A percentile compares a stretch with the other conserved stretches of the same genome.
Conservation (phyloP, 2,329 filamentous ascomycete species). For the Podosphaera aphanis region DNA sequence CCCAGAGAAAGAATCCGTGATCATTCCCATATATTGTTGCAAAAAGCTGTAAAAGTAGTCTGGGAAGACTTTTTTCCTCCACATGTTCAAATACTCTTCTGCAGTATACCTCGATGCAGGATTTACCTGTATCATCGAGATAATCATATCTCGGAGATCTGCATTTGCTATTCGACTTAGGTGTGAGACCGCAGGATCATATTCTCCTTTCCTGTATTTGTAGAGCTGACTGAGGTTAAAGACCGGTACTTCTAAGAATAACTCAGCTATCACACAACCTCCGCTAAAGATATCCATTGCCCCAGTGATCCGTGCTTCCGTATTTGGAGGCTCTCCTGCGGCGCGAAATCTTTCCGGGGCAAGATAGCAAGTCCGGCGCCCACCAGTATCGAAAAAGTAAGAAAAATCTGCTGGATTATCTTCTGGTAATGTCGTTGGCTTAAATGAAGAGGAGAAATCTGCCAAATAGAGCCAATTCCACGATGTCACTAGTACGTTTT, state of each 20-base stretch:
- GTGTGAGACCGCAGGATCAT: constrained; percentile 62
- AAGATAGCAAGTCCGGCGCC: constrained; percentile 76
- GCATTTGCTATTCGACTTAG: constrained; percentile 70
- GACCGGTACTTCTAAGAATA: constrained; percentile 88
- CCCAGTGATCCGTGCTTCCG: constrained; percentile 49
- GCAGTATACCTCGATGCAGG: constrained; percentile 81
- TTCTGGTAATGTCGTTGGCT: constrained; percentile 78
- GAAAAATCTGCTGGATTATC: constrained; percentile 95
- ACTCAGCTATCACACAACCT: constrained; percentile 86
- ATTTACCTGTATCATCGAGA: constrained; percentile 89
- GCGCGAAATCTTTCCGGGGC: constrained; percentile 80
- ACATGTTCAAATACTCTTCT: constrained; percentile 82
- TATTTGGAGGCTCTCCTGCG: constrained; percentile 38
- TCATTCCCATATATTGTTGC: constrained; percentile 90
- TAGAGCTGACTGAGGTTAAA: constrained; percentile 93
- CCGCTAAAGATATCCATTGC: constrained; percentile 98
- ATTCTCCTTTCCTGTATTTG: constrained; percentile 80
- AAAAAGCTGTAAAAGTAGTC: constrained; percentile 94
- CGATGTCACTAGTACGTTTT: constrained; percentile 88
- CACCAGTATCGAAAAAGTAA: constrained; percentile 90
- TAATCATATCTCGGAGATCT: constrained; percentile 68
- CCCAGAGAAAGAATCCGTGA: constrained; percentile 73
- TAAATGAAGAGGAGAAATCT: constrained; percentile 93
- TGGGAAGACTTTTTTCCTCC: constrained; percentile 78
- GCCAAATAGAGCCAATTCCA: constrained; percentile 98